Conservation (phyloP, 129 eudicot genomes). For the Smallanthus sonchifolius region DNA sequence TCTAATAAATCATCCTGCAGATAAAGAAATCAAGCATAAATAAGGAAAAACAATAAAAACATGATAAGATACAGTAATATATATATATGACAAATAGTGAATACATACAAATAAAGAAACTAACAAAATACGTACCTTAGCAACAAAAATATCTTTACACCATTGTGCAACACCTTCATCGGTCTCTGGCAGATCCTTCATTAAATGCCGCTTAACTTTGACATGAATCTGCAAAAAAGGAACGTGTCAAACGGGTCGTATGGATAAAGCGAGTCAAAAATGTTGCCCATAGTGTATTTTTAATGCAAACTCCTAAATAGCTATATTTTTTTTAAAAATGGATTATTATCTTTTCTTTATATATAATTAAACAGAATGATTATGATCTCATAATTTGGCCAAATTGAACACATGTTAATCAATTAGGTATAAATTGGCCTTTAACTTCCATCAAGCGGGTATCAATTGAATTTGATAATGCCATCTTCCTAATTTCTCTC, state of each 20-base stretch:
- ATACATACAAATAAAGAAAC: background rate
- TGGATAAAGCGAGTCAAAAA: no score
- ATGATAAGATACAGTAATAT: background rate
- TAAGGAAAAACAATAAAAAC: background rate
- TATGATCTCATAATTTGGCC: no score
- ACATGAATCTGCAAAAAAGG: conserved; percentile 64
- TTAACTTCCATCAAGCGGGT: no score
- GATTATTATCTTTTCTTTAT: no score
- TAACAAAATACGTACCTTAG: conserved; percentile 46
- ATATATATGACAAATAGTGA: background rate
- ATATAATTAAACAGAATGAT: no score
- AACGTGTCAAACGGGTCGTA: background rate
- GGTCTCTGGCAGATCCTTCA: conserved; percentile 87
- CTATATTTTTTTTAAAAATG: background rate
- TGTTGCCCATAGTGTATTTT: background rate
- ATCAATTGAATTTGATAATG: no score
- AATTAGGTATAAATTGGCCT: no score
- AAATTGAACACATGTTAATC: no score
- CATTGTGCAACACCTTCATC: conserved; percentile 92
- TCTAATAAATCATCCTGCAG: conserved; percentile 74
- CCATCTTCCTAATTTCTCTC: no score
- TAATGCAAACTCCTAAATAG: background rate
- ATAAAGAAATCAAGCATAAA: background rate
- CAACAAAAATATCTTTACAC: conserved; percentile 81
- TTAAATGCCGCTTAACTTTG: conserved; percentile 69